Conservation (phyloP, 208 protist species). For the Vickermania ingenoplastis region DNA sequence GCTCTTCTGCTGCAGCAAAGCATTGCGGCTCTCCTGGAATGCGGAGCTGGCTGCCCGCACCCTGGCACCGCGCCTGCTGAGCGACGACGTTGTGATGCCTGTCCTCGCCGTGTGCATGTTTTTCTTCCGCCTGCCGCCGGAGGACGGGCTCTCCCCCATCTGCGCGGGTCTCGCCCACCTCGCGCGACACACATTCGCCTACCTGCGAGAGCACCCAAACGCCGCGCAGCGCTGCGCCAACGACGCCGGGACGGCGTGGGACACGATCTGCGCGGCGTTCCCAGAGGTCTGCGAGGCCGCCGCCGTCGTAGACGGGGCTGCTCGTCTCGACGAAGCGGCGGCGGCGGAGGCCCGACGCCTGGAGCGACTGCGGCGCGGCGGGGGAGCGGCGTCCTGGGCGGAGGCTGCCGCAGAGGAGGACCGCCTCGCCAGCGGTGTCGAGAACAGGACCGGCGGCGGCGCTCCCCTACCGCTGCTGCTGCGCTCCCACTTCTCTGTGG, state of each 20-base stretch:
- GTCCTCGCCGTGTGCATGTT: no score
- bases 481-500: no score
- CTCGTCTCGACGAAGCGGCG: no score
- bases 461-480: no score
- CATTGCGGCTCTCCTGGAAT: slow-evolving; percentile 19
- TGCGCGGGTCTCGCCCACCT: background rate
- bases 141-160: background rate
- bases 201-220: background rate
- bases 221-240: background rate
- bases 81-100: slow-evolving; percentile 1
- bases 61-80: background rate
- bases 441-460: no score
- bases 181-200: background rate
- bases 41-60: slow-evolving; percentile 4
- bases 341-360: no score
- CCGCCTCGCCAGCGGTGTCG: no score
- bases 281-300: background rate
- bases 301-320: no score
- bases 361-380: no score
- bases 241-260: background rate
- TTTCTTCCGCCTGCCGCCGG: no score
- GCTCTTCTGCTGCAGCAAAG: slow-evolving; percentile 18
- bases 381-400: no score
- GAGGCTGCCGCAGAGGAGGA: no score
- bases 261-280: background rate